Percentiles rank a stretch among this genome's conserved stretches.
phyloP scores from a whole-genome alignment of 1,284 basidiomycete species.

The Exobasidium cylindrosporum region DNA sequence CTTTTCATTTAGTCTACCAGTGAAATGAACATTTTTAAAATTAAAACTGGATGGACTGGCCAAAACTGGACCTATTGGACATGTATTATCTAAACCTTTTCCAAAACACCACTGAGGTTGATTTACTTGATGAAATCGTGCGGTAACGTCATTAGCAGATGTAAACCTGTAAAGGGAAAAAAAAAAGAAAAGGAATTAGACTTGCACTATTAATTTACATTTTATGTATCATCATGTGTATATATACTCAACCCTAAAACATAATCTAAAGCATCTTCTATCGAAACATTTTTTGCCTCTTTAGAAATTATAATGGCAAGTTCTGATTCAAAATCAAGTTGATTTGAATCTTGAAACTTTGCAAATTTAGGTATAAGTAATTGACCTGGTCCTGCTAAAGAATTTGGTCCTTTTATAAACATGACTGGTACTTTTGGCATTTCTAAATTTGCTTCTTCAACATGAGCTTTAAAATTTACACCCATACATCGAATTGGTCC shows the following conservation, averaged over 20 bases:
- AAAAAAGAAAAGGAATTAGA: too few relatives aligned
- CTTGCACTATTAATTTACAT: too few relatives aligned
- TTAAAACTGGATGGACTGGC: not conserved
- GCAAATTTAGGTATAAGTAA: constrained; percentile 67
- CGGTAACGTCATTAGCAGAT: constrained; percentile 57
- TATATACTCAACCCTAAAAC: not conserved
- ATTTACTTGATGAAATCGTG: constrained; percentile 48
- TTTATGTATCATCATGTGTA: too few relatives aligned
- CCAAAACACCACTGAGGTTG: constrained; percentile 56
- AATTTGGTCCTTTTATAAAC: constrained; percentile 74
- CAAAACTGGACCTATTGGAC: constrained; percentile 57
- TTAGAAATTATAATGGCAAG: constrained; percentile 80
- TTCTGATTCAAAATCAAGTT: constrained; percentile 85
- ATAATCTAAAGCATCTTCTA: not conserved
- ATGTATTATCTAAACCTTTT: constrained; percentile 57
- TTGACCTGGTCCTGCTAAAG: constrained; percentile 70
- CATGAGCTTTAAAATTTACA: constrained; percentile 75
- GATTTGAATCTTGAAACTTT: constrained; percentile 61
- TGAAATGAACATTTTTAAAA: constrained; percentile 22
- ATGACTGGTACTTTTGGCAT: constrained; percentile 66
- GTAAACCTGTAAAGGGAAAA: constrained; percentile 51
- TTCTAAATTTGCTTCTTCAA: constrained; percentile 58
- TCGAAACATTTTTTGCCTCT: constrained; percentile 63
- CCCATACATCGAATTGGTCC: constrained; percentile 73
- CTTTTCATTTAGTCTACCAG: constrained; percentile 52